Evolutionary conservation across 352 stramenopile species (phyloP).

Genomic region (Phytophthora sansomeana): DNA sequence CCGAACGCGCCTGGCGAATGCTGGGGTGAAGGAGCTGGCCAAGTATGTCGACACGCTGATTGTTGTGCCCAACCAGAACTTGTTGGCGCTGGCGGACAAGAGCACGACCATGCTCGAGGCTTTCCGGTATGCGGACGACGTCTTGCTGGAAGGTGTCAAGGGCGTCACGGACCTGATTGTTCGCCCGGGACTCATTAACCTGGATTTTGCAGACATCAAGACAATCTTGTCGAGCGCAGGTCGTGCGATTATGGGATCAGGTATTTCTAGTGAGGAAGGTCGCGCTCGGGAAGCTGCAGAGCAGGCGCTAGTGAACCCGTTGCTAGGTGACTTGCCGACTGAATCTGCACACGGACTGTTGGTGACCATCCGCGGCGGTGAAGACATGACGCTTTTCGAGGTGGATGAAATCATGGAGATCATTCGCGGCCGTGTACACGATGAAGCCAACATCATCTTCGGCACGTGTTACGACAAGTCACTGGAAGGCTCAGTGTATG

Average conservation of each 20-base stretch:
- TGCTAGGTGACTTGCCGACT: conserved; percentile 94
- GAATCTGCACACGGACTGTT: conserved; percentile 94
- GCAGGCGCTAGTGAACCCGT: conserved; percentile 94
- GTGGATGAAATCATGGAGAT: conserved; percentile 91
- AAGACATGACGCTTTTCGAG: conserved; percentile 95
- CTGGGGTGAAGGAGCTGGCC: conserved; percentile 92
- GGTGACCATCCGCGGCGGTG: conserved; percentile 95
- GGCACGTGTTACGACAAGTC: conserved; percentile 89
- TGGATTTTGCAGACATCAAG: conserved; percentile 98
- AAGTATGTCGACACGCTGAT: conserved; percentile 97
- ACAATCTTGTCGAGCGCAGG: conserved; percentile 95
- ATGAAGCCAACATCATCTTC: conserved; percentile 92
- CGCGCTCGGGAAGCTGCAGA: conserved; percentile 92
- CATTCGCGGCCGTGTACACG: conserved; percentile 77
- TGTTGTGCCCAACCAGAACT: conserved; percentile 97
- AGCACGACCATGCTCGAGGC: conserved; percentile 94
- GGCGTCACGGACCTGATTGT: conserved; percentile 97
- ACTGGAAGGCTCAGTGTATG: conserved; percentile 81
- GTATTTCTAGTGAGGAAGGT: conserved; percentile 70
- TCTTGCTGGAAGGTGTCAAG: conserved; percentile 95
- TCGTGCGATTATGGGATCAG: conserved; percentile 96
- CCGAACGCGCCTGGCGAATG: conserved; percentile 93
- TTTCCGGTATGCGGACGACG: conserved; percentile 95
- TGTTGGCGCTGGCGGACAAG: conserved; percentile 93
- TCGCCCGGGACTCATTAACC: conserved; percentile 96